Conservation (phyloP, 441 rosid genomes). For the Corymbia calophylla region DNA sequence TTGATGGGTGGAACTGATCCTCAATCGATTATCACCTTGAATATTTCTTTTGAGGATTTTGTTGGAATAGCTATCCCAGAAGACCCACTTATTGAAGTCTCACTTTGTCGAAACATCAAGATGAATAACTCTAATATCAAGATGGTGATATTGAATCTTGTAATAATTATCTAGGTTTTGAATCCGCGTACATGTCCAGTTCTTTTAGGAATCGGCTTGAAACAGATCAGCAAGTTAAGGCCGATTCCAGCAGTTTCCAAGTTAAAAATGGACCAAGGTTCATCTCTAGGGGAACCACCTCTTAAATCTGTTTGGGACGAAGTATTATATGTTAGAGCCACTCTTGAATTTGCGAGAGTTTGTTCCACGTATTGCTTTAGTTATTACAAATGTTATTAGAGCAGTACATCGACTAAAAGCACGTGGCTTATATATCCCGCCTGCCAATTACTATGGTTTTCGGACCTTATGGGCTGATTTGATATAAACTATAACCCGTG, state of each 20-base stretch:
- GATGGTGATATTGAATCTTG: neutral
- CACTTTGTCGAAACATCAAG: neutral
- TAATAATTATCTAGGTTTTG: neutral
- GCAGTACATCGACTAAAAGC: neutral
- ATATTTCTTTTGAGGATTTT: too few species aligned
- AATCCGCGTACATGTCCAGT: too few species aligned
- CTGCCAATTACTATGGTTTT: neutral
- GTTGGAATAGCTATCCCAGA: neutral
- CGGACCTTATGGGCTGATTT: neutral
- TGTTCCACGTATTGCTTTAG: neutral
- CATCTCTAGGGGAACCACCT: neutral
- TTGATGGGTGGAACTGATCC: neutral
- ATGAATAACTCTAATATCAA: neutral
- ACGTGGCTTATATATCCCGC: neutral
- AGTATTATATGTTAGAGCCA: too few species aligned
- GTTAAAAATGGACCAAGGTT: fast-evolving
- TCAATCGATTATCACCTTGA: neutral
- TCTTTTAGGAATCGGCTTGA: too few species aligned
- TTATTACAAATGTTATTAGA: neutral
- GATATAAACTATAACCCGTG: neutral
- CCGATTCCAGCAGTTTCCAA: fast-evolving
- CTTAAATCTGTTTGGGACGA: too few species aligned
- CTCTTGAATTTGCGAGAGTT: neutral
- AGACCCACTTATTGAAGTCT: neutral
- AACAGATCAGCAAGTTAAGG: neutral